Evolutionary conservation across 495 filamentous ascomycete genomes (phyloP).

Genomic region (Lasiosphaeria ovina): DNA sequence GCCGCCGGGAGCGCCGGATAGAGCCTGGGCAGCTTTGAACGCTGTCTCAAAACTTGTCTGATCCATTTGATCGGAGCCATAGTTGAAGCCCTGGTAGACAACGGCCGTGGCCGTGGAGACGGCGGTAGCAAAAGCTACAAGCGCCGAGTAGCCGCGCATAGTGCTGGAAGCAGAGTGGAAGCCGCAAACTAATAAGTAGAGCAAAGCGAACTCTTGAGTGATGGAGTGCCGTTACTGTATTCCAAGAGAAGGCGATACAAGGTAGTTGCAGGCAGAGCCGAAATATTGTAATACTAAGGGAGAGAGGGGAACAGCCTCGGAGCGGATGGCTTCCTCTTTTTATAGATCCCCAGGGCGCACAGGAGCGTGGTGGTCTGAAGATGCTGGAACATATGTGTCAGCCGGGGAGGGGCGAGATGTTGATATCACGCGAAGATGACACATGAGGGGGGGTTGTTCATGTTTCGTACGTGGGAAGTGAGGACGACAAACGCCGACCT

Average conservation of each 20-base stretch:
- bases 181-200: background rate
- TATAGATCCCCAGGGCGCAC: background rate
- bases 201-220: background rate
- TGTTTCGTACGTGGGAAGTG: background rate
- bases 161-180: slow-evolving; percentile 6
- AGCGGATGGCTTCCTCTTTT: background rate
- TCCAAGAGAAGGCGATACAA: background rate
- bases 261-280: background rate
- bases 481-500: background rate
- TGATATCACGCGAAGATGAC: background rate
- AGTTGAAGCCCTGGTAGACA: slow-evolving; percentile 74
- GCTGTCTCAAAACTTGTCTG: slow-evolving; percentile 67
- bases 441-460: background rate
- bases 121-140: slow-evolving; percentile 34
- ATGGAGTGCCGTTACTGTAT: background rate
- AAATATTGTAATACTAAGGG: background rate
- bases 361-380: background rate
- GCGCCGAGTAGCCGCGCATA: slow-evolving; percentile 29
- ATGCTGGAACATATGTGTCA: background rate
- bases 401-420: background rate
- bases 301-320: background rate
- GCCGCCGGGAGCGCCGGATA: slow-evolving; percentile 61
- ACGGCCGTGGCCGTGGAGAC: slow-evolving; percentile 32
- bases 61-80: slow-evolving; percentile 60
- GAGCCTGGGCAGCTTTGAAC: slow-evolving; percentile 67